Percentiles rank a stretch among this genome's conserved stretches.
Evolutionary conservation across 2,329 filamentous ascomycete genomes (phyloP).

Genomic region (Pseudogymnoascus sp.): DNA sequence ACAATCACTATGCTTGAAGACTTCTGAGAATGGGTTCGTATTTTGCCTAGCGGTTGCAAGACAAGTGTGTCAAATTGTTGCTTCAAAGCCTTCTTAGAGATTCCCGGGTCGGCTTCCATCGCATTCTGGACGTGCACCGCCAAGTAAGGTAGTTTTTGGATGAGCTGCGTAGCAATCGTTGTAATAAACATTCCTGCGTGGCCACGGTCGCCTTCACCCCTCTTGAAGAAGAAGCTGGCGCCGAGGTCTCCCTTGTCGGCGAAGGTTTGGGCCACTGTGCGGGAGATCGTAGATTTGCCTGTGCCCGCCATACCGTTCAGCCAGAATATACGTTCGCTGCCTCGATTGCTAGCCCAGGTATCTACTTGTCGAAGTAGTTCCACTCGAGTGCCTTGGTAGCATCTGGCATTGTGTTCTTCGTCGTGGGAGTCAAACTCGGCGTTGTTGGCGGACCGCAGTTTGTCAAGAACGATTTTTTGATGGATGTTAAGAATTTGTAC

Average conservation of each 20-base stretch:
- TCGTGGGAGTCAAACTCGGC: slow-evolving; percentile 31
- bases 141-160: slow-evolving; percentile 24
- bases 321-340: slow-evolving; percentile 26
- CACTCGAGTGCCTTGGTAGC: slow-evolving; percentile 27
- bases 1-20: slow-evolving; percentile 21
- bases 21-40: slow-evolving; percentile 1
- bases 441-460: slow-evolving; percentile 18
- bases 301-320: not conserved
- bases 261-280: slow-evolving; percentile 11
- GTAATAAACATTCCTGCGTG: slow-evolving; percentile 32
- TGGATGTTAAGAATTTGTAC: slow-evolving; percentile 18
- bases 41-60: slow-evolving; percentile 27
- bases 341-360: slow-evolving; percentile 25
- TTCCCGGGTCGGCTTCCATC: slow-evolving; percentile 27
- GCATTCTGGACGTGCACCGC: slow-evolving; percentile 22
- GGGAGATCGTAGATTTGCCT: slow-evolving; percentile 11
- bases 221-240: not conserved
- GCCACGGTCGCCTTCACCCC: slow-evolving; percentile 27
- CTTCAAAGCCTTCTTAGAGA: slow-evolving; percentile 24
- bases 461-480: slow-evolving; percentile 20
- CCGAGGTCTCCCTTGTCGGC: slow-evolving; percentile 11
- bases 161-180: slow-evolving; percentile 33
- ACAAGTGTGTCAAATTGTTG: slow-evolving; percentile 37
- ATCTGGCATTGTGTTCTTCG: slow-evolving; percentile 29
- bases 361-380: slow-evolving; percentile 27